Conservation (phyloP, 805 yeast species). For the Ogataea wickerhamii region DNA sequence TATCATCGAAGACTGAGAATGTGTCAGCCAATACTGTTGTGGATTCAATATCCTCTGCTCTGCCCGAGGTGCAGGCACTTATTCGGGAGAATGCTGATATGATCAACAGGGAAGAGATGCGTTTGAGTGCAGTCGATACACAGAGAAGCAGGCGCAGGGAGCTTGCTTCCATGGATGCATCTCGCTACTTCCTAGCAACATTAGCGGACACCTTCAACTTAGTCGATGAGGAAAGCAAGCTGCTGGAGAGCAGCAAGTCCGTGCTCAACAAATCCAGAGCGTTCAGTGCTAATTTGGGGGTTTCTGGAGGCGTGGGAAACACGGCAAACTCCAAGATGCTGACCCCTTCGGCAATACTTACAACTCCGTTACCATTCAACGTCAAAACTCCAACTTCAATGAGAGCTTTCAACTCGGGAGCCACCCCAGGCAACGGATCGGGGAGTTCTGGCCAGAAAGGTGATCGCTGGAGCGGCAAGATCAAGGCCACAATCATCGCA, state of each 20-base stretch:
- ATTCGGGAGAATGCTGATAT: slow-evolving; percentile 30
- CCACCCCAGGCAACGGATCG: slow-evolving; percentile 16
- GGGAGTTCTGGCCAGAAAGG: slow-evolving; percentile 7
- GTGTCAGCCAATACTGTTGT: slow-evolving; percentile 7
- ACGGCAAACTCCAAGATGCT: slow-evolving; percentile 20
- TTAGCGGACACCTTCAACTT: slow-evolving; percentile 48
- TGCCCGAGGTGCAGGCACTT: slow-evolving; percentile 30
- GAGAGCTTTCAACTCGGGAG: slow-evolving; percentile 26
- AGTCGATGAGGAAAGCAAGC: slow-evolving; percentile 35
- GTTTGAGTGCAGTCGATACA: slow-evolving; percentile 32
- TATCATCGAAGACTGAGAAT: slow-evolving; percentile 7
- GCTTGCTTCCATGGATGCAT: slow-evolving; percentile 43
- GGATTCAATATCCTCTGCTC: slow-evolving; percentile 11
- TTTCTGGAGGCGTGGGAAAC: slow-evolving; percentile 5
- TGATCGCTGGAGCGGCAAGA: slow-evolving; percentile 31
- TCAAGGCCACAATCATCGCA: slow-evolving; percentile 42
- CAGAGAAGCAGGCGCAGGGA: slow-evolving; percentile 45
- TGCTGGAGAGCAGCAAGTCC: slow-evolving; percentile 23
- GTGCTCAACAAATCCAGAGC: slow-evolving; percentile 11
- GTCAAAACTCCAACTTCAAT: slow-evolving; percentile 41
- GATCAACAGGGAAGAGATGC: slow-evolving; percentile 28
- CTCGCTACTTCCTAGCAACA: slow-evolving; percentile 47
- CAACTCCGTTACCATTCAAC: slow-evolving; percentile 36
- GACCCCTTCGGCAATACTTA: slow-evolving; percentile 38
- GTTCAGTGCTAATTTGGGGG: slow-evolving; percentile 12